A percentile compares a stretch with the other conserved stretches of the same genome.
Evolutionary conservation across 176 grass and related monocot genomes (phyloP).

Genomic region (Eleusine indica): DNA sequence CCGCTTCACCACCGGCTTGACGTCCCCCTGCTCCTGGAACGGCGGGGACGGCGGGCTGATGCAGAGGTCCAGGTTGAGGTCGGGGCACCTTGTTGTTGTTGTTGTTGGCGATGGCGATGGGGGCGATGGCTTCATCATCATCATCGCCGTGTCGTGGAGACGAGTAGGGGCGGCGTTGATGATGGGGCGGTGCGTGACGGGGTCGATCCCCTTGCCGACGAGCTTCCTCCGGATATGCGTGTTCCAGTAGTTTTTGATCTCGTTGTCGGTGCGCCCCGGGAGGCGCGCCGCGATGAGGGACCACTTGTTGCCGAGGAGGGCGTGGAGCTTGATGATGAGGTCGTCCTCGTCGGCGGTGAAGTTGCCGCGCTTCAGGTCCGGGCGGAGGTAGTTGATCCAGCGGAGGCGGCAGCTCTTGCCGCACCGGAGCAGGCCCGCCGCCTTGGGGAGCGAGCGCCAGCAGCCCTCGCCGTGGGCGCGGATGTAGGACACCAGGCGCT

Average conservation of each 20-base stretch:
- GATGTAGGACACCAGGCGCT: constrained; percentile 70
- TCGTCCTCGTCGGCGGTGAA: constrained; percentile 85
- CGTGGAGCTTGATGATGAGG: constrained; percentile 88
- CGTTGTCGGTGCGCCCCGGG: constrained; percentile 89
- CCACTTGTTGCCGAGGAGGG: constrained; percentile 93
- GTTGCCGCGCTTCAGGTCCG: constrained; percentile 99
- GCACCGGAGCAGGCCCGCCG: constrained; percentile 75
- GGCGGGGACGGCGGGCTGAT: constrained; percentile 71
- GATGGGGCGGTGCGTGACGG: constrained; percentile 75
- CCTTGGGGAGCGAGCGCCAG: constrained; percentile 84
- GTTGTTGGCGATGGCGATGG: too few species aligned
- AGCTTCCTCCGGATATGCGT: constrained; percentile 86
- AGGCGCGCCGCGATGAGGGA: constrained; percentile 79
- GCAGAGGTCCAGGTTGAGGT: constrained; percentile 91
- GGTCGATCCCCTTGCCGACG: constrained; percentile 65
- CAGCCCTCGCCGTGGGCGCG: constrained; percentile 68
- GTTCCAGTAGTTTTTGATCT: constrained; percentile 99
- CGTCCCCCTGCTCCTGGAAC: background rate
- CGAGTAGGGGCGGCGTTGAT: background rate
- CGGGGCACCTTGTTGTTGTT: constrained; percentile 50
- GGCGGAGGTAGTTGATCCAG: constrained; percentile 99
- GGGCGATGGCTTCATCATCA: background rate
- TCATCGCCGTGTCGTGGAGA: too few species aligned
- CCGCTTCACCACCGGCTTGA: constrained; percentile 36
- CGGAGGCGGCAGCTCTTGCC: constrained; percentile 99